Conservation (phyloP, 1,139 yeast species). For the Candida tropicalis region DNA sequence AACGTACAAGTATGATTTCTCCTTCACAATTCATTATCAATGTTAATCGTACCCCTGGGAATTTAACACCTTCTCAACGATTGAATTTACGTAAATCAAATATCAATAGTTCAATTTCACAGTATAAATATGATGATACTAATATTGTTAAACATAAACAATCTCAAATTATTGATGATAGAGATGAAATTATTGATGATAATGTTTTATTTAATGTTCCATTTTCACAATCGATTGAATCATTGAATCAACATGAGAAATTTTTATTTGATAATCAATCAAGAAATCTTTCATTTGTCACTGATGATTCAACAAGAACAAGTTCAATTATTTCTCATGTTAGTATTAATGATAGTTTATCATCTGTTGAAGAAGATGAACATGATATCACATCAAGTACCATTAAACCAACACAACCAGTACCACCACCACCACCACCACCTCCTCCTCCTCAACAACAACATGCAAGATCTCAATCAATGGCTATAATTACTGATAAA, state of each 20-base stretch:
- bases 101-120: constrained; percentile 25
- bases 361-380: constrained; percentile 19
- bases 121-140: constrained; percentile 22
- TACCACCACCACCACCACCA: too few species aligned
- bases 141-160: constrained; percentile 6
- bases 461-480: not conserved
- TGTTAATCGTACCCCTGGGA: constrained; percentile 26
- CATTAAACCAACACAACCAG: not conserved
- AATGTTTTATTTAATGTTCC: constrained; percentile 65
- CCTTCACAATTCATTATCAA: constrained; percentile 24
- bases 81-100: constrained; percentile 36
- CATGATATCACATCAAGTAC: not conserved
- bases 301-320: constrained; percentile 43
- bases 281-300: constrained; percentile 24
- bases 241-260: constrained; percentile 30
- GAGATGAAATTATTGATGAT: constrained; percentile 37
- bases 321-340: constrained; percentile 42
- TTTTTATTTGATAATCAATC: constrained; percentile 24
- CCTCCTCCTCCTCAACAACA: too few species aligned
- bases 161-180: constrained; percentile 40
- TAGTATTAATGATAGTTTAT: constrained; percentile 24
- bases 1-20: not conserved
- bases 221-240: constrained; percentile 50
- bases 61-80: constrained; percentile 44
- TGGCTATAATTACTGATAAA: constrained; percentile 5